Base-by-base conservation (phyloP, 306 rosid species). In the Astragalus glycyphyllos region DNA sequence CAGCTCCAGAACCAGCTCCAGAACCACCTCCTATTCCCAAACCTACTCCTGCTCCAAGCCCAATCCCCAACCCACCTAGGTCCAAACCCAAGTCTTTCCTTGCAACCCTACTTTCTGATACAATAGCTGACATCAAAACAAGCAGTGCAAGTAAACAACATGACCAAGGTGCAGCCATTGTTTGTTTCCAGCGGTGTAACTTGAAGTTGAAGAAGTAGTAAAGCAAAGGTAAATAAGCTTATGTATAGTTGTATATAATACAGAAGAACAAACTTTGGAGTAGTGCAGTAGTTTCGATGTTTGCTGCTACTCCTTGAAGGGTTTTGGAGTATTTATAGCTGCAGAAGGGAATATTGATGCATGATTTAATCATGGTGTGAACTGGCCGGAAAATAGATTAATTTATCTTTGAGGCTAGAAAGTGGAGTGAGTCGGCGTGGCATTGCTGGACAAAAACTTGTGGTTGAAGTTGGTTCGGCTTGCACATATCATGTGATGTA, bases 31-130 rank as follows among this genome's bases (percentile, higher is more conserved):
- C 88, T 45, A 81, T 31, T 4, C 88, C 88, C 50, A 84, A 42
- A 11, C 85, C 88, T 17, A 84, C 2, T 1, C 85, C 85, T 8
- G 80, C 76, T 47, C 88, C 88, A 71, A 81, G 42, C 1, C 88
- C 88, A 78, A 84, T 41, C 35, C 88, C 85, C 58, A 84, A 4
- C 17, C 88, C 85, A 55, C 88, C 85, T 77, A 84, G 88, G 66
- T 84, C 88, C 77, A 81, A 8, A 46, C 85, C 59, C 65, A 84
- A 78, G 73, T 81, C 88, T 75, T 81, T 81, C 70, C 88, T 81
- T 0, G 79, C 88, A 13, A 71, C 68, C 44, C 88, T 75, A 14
- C 85, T 67, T 6, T 84, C 81, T 31, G 85, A 66, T 64, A 9
- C 81, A 34, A 81, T 49, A 49, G 65, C 72, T 46, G 88, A 81